phyloP scores from a whole-genome alignment of 2,329 filamentous ascomycete genomes.

The Colletotrichum phormii region DNA sequence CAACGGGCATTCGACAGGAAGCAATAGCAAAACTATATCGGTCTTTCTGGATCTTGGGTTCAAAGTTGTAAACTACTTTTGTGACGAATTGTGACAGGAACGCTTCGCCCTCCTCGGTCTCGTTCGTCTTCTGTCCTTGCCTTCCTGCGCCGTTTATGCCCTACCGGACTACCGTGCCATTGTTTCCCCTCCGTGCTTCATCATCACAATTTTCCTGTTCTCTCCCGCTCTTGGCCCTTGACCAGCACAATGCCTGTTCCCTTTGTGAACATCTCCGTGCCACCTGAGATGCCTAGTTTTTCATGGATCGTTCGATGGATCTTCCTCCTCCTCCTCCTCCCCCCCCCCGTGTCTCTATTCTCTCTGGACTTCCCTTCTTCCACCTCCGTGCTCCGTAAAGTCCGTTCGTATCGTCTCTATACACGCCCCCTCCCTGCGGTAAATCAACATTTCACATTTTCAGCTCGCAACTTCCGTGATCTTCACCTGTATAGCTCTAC shows the following conservation, averaged over 20 bases:
- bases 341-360: neutral
- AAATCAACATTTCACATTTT: neutral
- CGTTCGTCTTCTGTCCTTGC: no score
- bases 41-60: neutral
- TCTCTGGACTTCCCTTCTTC: neutral
- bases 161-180: no score
- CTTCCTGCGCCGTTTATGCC: no score
- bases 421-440: neutral
- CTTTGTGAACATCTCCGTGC: no score
- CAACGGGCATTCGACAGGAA: conserved; percentile 31
- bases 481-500: neutral
- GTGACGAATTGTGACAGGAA: no score
- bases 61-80: neutral
- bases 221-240: no score
- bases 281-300: no score
- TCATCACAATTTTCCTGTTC: no score
- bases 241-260: no score
- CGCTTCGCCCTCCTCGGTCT: no score
- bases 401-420: neutral
- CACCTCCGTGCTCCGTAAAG: conserved; percentile 6
- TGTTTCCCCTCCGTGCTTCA: neutral
- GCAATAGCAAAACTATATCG: neutral
- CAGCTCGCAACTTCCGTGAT: neutral
- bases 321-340: no score
- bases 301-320: no score